A percentile compares a stretch with the other conserved stretches of the same genome.
These are phyloP conservation scores for Beauveria australis DNA, from an alignment of 2,329 filamentous ascomycete species.

Conservation along the genomic window DNA sequence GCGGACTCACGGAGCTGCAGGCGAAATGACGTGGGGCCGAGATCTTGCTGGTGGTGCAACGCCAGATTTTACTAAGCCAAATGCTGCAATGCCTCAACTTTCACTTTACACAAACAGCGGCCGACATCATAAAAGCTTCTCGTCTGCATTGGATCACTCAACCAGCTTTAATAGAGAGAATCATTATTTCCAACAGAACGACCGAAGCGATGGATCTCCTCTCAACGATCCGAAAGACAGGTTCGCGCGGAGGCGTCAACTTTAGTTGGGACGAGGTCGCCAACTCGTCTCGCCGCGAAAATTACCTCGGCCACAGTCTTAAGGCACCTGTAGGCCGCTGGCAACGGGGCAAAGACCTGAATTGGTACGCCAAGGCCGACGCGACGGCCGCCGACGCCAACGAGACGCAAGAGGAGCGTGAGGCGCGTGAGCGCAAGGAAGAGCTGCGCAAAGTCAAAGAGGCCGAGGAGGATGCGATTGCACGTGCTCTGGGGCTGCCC, in stretches of 20 bases:
- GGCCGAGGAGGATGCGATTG: slow-evolving; percentile 86
- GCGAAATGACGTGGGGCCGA: neutral
- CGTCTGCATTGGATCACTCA: neutral
- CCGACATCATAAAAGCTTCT: neutral
- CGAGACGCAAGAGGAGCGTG: slow-evolving; percentile 52
- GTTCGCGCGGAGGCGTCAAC: slow-evolving; percentile 86
- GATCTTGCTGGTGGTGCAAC: neutral
- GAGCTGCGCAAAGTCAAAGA: slow-evolving; percentile 80
- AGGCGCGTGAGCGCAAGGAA: slow-evolving; percentile 57
- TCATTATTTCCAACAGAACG: neutral
- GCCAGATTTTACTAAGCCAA: too few species aligned
- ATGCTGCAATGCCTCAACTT: neutral
- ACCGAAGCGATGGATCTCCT: slow-evolving; percentile 71
- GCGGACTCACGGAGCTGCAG: neutral
- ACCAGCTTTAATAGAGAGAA: too few species aligned
- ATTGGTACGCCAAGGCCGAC: slow-evolving; percentile 56
- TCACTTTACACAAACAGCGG: neutral
- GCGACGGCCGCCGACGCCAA: slow-evolving; percentile 37
- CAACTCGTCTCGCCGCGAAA: slow-evolving; percentile 79
- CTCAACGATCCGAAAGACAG: slow-evolving; percentile 80
- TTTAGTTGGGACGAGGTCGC: slow-evolving; percentile 97
- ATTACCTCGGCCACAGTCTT: slow-evolving; percentile 78
- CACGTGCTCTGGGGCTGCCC: slow-evolving; percentile 72
- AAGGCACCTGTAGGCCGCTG: slow-evolving; percentile 90
- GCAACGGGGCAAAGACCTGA: slow-evolving; percentile 67